Evolutionary conservation across 805 yeast genomes (phyloP).

Genomic region (Kodamaea jinghongensis): DNA sequence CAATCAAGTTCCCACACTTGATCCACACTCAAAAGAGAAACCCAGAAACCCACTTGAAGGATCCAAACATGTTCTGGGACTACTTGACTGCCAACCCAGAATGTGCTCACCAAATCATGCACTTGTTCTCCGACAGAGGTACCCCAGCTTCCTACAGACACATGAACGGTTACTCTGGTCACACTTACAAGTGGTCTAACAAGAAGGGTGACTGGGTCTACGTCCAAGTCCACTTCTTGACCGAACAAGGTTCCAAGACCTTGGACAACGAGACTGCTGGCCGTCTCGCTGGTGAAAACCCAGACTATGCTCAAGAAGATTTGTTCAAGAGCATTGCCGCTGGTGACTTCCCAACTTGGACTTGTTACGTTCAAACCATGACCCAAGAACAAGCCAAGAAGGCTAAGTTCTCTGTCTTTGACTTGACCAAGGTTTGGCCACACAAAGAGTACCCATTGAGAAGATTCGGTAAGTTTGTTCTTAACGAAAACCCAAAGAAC

Average conservation of each 20-base stretch:
- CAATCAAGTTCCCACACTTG: constrained; percentile 60
- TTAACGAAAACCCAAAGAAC: constrained; percentile 56
- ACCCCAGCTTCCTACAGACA: constrained; percentile 72
- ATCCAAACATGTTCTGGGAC: constrained; percentile 84
- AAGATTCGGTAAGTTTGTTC: constrained; percentile 51
- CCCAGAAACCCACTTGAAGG: constrained; percentile 73
- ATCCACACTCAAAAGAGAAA: constrained; percentile 71
- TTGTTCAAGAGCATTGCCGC: constrained; percentile 73
- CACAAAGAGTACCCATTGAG: constrained; percentile 54
- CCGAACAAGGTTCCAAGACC: constrained; percentile 60
- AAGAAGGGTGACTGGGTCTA: constrained; percentile 72
- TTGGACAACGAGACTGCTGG: constrained; percentile 67
- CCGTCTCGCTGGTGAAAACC: constrained; percentile 67
- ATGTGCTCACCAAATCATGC: constrained; percentile 70
- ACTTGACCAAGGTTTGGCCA: constrained; percentile 76
- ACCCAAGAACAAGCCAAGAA: constrained; percentile 75
- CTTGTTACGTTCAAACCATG: constrained; percentile 82
- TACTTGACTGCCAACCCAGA: constrained; percentile 72
- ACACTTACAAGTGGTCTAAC: constrained; percentile 78
- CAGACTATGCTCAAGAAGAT: constrained; percentile 80
- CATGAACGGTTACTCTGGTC: constrained; percentile 86
- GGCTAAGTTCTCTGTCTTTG: constrained; percentile 79
- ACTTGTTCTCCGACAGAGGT: constrained; percentile 77
- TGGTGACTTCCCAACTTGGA: constrained; percentile 83
- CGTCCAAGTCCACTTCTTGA: constrained; percentile 71